Evolutionary conservation across 495 filamentous ascomycete genomes (phyloP).

Genomic region (Talaromyces ruber): DNA sequence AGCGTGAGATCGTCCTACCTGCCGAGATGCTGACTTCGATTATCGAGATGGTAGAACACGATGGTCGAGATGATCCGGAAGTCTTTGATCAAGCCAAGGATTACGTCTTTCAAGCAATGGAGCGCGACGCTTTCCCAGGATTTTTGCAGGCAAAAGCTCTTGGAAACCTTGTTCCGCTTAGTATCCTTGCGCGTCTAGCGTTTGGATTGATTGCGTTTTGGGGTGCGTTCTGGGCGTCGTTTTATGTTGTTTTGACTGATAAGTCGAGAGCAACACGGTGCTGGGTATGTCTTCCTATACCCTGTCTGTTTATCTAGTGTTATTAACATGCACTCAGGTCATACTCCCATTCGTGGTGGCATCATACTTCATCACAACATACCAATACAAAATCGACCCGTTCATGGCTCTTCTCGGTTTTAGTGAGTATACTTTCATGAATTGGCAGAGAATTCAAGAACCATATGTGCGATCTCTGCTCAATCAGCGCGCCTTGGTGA

Average conservation of each 20-base stretch:
- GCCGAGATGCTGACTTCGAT: conserved; percentile 76
- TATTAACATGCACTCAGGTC: conserved; percentile 36
- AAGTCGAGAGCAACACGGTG: conserved; percentile 62
- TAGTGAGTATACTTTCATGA: conserved; percentile 93
- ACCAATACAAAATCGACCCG: conserved; percentile 92
- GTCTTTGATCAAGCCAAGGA: conserved; percentile 96
- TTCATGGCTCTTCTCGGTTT: conserved; percentile 78
- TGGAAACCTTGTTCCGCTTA: conserved; percentile 87
- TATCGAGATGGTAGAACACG: conserved; percentile 75
- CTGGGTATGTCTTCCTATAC: conserved; percentile 56
- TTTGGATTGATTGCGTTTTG: conserved; percentile 83
- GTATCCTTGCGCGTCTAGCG: conserved; percentile 71
- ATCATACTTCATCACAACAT: conserved; percentile 76
- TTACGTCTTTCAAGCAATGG: conserved; percentile 99
- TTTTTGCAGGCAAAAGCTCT: conserved; percentile 92
- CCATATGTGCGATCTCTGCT: conserved; percentile 81
- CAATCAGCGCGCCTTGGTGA: conserved; percentile 69
- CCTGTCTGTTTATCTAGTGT: neutral
- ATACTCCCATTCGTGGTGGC: conserved; percentile 91
- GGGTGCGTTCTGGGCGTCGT: conserved; percentile 87
- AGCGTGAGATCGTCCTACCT: conserved; percentile 90
- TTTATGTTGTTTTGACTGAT: conserved; percentile 84
- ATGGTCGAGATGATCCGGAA: conserved; percentile 88
- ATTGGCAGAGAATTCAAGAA: conserved; percentile 76
- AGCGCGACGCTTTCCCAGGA: conserved; percentile 93